phyloP scores from a whole-genome alignment of 2,329 filamentous ascomycete genomes.

The Colletotrichum tamarilloi region DNA sequence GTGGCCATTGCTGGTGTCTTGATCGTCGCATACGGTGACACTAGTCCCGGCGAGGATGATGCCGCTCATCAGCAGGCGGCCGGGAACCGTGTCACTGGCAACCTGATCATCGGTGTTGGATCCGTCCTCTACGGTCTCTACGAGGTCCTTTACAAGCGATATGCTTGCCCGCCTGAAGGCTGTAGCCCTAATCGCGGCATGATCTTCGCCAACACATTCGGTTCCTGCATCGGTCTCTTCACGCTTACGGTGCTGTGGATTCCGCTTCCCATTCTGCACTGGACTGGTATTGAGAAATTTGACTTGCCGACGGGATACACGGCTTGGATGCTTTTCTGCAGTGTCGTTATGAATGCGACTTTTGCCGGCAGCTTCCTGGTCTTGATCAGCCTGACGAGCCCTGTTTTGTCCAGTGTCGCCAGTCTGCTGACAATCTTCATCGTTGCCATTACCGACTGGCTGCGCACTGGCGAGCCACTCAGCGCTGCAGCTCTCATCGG shows the following conservation, averaged over 20 bases:
- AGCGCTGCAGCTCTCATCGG: slow-evolving; percentile 81
- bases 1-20: slow-evolving; percentile 91
- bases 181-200: slow-evolving; percentile 87
- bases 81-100: slow-evolving; percentile 80
- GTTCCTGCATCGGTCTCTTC: slow-evolving; percentile 86
- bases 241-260: slow-evolving; percentile 92
- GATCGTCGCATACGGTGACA: slow-evolving; percentile 94
- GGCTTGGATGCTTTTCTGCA: slow-evolving; percentile 82
- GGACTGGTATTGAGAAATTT: slow-evolving; percentile 83
- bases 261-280: slow-evolving; percentile 85
- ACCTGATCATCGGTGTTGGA: slow-evolving; percentile 90
- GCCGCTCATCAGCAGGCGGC: slow-evolving; percentile 58
- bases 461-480: slow-evolving; percentile 81
- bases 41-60: slow-evolving; percentile 58
- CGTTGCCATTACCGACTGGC: slow-evolving; percentile 91
- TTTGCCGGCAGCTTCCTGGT: slow-evolving; percentile 96
- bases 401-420: slow-evolving; percentile 91
- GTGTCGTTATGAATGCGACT: slow-evolving; percentile 86
- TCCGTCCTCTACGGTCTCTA: slow-evolving; percentile 96
- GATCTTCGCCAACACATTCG: slow-evolving; percentile 95
- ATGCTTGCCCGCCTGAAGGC: slow-evolving; percentile 92
- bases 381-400: slow-evolving; percentile 91
- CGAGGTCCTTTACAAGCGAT: slow-evolving; percentile 95
- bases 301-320: slow-evolving; percentile 82
- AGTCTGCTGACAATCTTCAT: slow-evolving; percentile 96